Conservation (phyloP, 139 green algal species). For the Ulvella scutata region DNA sequence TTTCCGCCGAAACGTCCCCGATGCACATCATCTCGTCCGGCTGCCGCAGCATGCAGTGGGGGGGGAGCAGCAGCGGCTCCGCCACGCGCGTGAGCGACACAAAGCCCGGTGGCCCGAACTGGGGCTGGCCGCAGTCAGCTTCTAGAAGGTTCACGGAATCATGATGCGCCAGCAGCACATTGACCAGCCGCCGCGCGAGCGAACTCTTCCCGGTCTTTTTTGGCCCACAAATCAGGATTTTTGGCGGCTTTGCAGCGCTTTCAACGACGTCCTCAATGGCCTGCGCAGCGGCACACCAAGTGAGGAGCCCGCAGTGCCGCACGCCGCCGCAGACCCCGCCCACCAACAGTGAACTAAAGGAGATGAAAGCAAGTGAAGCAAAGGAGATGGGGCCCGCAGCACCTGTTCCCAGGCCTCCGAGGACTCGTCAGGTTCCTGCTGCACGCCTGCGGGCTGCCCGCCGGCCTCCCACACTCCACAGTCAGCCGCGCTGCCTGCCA, state of each 20-base stretch:
- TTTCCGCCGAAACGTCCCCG: constrained; percentile 47
- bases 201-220: constrained; percentile 77
- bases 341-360: not conserved
- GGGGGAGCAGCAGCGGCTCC: constrained; percentile 36
- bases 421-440: not conserved
- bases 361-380: not conserved
- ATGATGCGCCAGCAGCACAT: constrained; percentile 39
- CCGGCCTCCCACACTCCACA: not conserved
- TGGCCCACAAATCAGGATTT: constrained; percentile 17
- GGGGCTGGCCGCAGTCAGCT: constrained; percentile 72
- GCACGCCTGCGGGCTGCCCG: not conserved
- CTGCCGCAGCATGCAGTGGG: constrained; percentile 33
- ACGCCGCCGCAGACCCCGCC: too few relatives aligned
- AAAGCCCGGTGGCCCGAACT: constrained; percentile 58
- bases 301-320: too few relatives aligned
- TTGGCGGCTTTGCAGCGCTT: not conserved
- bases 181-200: constrained; percentile 39
- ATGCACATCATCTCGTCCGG: constrained; percentile 25
- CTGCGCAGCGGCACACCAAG: not conserved
- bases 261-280: not conserved
- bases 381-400: not conserved
- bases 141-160: constrained; percentile 60
- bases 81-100: constrained; percentile 48
- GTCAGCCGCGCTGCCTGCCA: not conserved
- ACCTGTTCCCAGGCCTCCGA: not conserved